Conservation (phyloP, 192 early-diverging fungal genomes). For the Rhizophlyctis rosea region DNA sequence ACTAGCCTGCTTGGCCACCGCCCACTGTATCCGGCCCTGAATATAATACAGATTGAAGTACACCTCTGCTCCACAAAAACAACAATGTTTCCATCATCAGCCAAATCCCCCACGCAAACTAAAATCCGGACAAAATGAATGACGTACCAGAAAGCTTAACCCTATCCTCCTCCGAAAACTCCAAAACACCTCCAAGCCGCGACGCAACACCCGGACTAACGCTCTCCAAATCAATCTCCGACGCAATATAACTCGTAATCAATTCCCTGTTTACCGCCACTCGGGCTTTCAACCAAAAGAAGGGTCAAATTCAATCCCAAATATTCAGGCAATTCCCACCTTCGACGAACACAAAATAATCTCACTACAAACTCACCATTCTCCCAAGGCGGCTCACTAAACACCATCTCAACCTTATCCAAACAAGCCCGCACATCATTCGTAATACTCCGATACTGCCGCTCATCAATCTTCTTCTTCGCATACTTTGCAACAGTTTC, state of each 20-base stretch:
- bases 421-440: slow-evolving; percentile 60
- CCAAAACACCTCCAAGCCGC: neutral
- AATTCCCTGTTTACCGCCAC: neutral
- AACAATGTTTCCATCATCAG: too few species aligned
- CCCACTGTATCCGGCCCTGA: slow-evolving; percentile 49
- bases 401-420: slow-evolving; percentile 51
- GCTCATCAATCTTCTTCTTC: slow-evolving; percentile 31
- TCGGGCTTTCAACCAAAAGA: too few species aligned
- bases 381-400: slow-evolving; percentile 48
- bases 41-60: slow-evolving; percentile 58
- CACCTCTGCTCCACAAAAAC: slow-evolving; percentile 22
- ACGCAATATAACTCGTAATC: neutral
- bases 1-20: slow-evolving; percentile 35
- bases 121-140: neutral
- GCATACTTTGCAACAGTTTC: slow-evolving; percentile 44
- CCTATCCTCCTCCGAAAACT: slow-evolving; percentile 4
- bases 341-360: neutral
- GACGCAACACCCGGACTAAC: neutral
- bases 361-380: slow-evolving; percentile 43
- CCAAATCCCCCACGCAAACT: too few species aligned
- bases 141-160: slow-evolving; percentile 27
- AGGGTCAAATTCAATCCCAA: neutral
- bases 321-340: neutral
- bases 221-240: neutral
- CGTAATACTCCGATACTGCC: slow-evolving; percentile 38